Conservation (phyloP, 306 rosid genomes). For the Heteromeles arbutifolia region DNA sequence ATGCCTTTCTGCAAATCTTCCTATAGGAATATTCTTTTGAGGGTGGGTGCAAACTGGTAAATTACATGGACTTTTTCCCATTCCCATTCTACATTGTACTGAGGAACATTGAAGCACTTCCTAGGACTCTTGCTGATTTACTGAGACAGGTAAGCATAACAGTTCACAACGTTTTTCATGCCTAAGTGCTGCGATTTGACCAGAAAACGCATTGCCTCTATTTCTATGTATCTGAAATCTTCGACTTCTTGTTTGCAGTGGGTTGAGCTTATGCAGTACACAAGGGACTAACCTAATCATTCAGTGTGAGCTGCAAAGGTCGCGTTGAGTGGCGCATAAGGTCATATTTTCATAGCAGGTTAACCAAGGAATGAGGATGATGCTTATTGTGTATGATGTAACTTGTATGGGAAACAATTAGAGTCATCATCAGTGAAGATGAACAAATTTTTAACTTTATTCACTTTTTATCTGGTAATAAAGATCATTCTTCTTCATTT, state of each 20-base stretch:
- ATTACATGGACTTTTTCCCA: conserved; percentile 34
- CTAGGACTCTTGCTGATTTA: conserved; percentile 74
- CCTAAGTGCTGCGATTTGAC: background rate
- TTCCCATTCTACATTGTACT: conserved; percentile 73
- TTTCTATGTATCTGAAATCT: background rate
- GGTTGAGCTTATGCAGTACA: conserved; percentile 34
- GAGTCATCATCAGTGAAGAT: no score
- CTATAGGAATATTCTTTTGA: conserved; percentile 50
- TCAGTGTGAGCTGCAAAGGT: conserved; percentile 1
- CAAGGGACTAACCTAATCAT: no score
- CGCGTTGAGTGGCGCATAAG: no score
- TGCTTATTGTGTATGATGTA: no score
- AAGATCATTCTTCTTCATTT: no score
- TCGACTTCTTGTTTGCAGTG: conserved; percentile 49
- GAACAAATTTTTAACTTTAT: no score
- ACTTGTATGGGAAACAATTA: no score
- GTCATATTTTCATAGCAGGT: no score
- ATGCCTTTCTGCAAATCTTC: background rate
- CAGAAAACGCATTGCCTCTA: background rate
- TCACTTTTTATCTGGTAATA: no score
- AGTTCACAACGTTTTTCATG: background rate
- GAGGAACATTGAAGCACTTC: conserved; percentile 73
- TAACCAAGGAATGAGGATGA: no score
- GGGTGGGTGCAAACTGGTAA: no score
- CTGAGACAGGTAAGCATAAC: conserved; percentile 59